Evolutionary conservation across 2,329 filamentous ascomycete genomes (phyloP).

Genomic region (Fusarium sp.): DNA sequence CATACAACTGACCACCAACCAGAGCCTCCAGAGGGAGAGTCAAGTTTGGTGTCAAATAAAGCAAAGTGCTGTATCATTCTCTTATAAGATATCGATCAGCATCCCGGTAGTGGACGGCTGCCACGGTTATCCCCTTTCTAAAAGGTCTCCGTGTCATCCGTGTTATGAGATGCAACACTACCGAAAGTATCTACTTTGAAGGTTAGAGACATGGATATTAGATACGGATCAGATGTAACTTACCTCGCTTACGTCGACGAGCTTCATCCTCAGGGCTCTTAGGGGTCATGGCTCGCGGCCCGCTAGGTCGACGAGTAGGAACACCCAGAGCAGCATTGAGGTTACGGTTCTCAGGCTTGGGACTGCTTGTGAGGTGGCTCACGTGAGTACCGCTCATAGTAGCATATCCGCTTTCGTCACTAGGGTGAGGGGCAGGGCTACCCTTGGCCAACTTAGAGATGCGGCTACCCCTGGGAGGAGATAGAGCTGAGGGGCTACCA

Average conservation of each 20-base stretch:
- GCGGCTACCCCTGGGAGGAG: slow-evolving; percentile 58
- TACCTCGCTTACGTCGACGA: slow-evolving; percentile 67
- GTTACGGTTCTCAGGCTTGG: slow-evolving; percentile 66
- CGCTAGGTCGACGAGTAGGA: slow-evolving; percentile 64
- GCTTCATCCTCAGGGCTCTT: slow-evolving; percentile 60
- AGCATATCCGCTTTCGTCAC: slow-evolving; percentile 63
- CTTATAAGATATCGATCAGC: neutral
- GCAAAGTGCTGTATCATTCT: slow-evolving; percentile 9
- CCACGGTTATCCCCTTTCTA: slow-evolving; percentile 30
- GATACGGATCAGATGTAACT: slow-evolving; percentile 23
- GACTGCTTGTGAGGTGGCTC: slow-evolving; percentile 64
- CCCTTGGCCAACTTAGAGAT: slow-evolving; percentile 62
- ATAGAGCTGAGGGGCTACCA: slow-evolving; percentile 52
- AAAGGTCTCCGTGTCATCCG: slow-evolving; percentile 52
- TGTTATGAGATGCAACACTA: slow-evolving; percentile 47
- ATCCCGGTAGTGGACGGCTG: slow-evolving; percentile 2
- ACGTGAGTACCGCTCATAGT: slow-evolving; percentile 57
- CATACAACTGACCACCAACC: slow-evolving; percentile 13
- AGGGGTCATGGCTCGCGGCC: slow-evolving; percentile 69
- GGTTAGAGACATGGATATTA: slow-evolving; percentile 7
- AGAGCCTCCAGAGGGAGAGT: neutral
- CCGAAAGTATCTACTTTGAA: slow-evolving; percentile 49
- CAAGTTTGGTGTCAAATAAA: slow-evolving; percentile 6
- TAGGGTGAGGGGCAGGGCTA: slow-evolving; percentile 66
- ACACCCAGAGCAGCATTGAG: slow-evolving; percentile 62